Evolutionary conservation across 306 rosid genomes (phyloP), one percentile per base, ranked within the genome.

Genomic region (Calophaca sinica): DNA sequence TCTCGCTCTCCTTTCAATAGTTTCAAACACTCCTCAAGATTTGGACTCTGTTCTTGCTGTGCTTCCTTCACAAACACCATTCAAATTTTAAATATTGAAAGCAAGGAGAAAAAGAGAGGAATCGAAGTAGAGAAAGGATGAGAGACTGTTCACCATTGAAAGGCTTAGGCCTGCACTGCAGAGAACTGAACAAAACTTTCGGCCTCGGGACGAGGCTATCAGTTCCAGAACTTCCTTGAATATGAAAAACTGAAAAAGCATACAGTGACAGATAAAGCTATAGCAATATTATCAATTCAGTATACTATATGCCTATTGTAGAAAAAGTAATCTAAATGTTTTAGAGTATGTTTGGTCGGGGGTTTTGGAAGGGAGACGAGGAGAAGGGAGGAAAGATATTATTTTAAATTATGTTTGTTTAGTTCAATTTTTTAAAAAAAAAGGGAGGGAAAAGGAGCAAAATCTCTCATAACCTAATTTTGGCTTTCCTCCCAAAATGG

Each of bases 1-100:
- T 92, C 99, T 75, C 87, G 75, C 75, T 85, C 97, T 62, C 98
- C 98, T 82, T 85, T 87, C 83, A 94, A 65, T 2, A 94, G 84
- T 87, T 90, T 94, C 96, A 94, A 78, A 83, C 97, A 94, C 35
- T 90, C 97, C 53, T 91, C 96, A 5, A 94, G 83, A 57, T 84
- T 76, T 15, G 84, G 80, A 44, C 55, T n/a, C 26, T 64, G 85
- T 8, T 83, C 88, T 51, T 77, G 84, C 62, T 60, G 87, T 26
- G 80, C 14, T 26, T 80, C 93, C 93, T 90, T 81, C 63, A 8
- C 10, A n/a, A 54, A 68, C 9, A 9, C 0, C 15, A 70, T 28
- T 62, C 32, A 51, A 12, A n/a, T 15, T 41, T 67, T 7, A 55
- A 57, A 76, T 20, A 67, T 9, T 61, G 15, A 66, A 5, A 44